phyloP scores from a whole-genome alignment of 2,329 filamentous ascomycete genomes.

The Ploettnerulaceae sp. region DNA sequence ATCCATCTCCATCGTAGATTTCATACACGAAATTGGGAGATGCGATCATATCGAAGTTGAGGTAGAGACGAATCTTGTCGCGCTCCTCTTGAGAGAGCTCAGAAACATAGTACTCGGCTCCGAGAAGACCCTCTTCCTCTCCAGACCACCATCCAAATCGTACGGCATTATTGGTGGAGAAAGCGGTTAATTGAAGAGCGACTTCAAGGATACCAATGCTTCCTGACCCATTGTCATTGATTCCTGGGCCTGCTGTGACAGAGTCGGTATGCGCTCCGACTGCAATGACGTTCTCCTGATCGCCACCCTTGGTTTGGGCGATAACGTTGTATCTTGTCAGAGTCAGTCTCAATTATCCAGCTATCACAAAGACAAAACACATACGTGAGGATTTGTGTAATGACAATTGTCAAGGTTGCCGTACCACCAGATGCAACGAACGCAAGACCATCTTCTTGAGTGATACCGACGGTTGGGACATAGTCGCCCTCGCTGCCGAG shows the following conservation, averaged over 20 bases:
- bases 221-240: conserved; percentile 36
- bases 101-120: conserved; percentile 56
- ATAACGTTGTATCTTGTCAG: conserved; percentile 46
- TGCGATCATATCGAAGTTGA: conserved; percentile 66
- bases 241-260: conserved; percentile 51
- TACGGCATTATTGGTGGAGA: conserved; percentile 56
- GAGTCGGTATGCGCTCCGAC: conserved; percentile 59
- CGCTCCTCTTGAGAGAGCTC: conserved; percentile 51
- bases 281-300: conserved; percentile 59
- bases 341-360: not conserved
- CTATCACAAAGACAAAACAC: not conserved
- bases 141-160: conserved; percentile 63
- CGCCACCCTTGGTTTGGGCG: conserved; percentile 54
- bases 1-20: conserved; percentile 52
- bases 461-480: conserved; percentile 43
- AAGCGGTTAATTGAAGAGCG: conserved; percentile 51
- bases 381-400: conserved; percentile 7
- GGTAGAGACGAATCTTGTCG: conserved; percentile 56
- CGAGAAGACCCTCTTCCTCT: conserved; percentile 59
- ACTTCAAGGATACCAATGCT: conserved; percentile 51
- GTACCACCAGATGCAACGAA: conserved; percentile 13
- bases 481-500: conserved; percentile 52
- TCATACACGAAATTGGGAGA: conserved; percentile 61
- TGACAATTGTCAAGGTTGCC: conserved; percentile 6
- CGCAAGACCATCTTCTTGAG: conserved; percentile 35